These are phyloP conservation scores for Ceratocystis cubensis DNA, from an alignment of 2,329 filamentous ascomycete species.

Conservation along the genomic window DNA sequence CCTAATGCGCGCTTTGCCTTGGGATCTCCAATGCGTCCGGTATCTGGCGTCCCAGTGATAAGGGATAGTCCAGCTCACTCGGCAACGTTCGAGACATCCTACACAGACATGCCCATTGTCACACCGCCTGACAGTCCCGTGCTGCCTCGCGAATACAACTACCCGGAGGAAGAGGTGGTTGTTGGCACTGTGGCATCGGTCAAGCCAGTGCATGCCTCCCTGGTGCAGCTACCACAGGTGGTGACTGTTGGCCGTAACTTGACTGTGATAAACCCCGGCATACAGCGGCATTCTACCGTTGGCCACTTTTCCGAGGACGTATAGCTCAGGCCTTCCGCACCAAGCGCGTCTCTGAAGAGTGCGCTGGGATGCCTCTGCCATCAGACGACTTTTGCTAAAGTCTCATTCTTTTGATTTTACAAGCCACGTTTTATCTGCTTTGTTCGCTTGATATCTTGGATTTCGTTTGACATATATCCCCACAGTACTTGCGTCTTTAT, in stretches of 20 bases:
- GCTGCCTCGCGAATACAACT: constrained; percentile 4
- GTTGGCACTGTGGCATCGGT: background rate
- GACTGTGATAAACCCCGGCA: constrained; percentile 16
- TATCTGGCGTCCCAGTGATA: constrained; percentile 48
- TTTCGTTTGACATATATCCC: constrained; percentile 15
- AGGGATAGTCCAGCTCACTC: constrained; percentile 54
- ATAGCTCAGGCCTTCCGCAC: constrained; percentile 1
- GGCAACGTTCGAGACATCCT: constrained; percentile 2
- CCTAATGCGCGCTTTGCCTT: constrained; percentile 36
- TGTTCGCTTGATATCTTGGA: constrained; percentile 7
- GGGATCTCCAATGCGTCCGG: constrained; percentile 46
- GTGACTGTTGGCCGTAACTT: constrained; percentile 17
- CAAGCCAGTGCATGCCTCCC: background rate
- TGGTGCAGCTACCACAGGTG: constrained; percentile 12
- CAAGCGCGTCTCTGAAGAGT: too few species aligned
- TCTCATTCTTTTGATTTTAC: constrained; percentile 10
- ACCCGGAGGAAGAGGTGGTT: background rate
- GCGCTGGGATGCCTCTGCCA: too few species aligned
- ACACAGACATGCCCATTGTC: background rate
- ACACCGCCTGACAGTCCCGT: constrained; percentile 10
- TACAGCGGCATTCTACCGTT: constrained; percentile 18
- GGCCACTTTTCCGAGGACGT: constrained; percentile 20
- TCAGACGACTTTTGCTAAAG: background rate
- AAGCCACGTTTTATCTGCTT: background rate
- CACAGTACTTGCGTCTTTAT: constrained; percentile 12